These are phyloP conservation scores for Saccharomyces hybrid DNA, from an alignment of 1,139 yeast genomes.

Conservation along the genomic window DNA sequence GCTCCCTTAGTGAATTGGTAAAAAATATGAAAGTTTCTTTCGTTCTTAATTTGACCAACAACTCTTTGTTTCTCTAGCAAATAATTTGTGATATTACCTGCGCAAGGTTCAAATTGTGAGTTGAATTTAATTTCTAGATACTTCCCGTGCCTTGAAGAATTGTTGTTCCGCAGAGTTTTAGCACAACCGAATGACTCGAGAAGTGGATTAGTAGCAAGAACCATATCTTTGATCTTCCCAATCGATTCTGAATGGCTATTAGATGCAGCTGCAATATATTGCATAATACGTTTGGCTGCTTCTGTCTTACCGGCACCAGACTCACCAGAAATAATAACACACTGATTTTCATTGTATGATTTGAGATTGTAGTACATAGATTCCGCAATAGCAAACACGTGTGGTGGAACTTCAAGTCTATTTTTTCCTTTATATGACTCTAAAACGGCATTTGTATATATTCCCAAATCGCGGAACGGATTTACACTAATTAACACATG, in stretches of 20 bases:
- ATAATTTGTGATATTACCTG: constrained; percentile 94
- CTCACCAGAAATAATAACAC: constrained; percentile 97
- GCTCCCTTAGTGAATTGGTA: constrained; percentile 94
- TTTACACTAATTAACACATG: constrained; percentile 90
- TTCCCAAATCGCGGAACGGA: constrained; percentile 93
- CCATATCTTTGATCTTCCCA: constrained; percentile 90
- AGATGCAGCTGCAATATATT: constrained; percentile 86
- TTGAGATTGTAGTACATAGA: constrained; percentile 93
- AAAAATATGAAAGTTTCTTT: constrained; percentile 94
- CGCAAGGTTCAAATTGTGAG: constrained; percentile 74
- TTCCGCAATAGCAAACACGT: constrained; percentile 96
- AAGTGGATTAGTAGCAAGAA: constrained; percentile 92
- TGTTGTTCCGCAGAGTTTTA: constrained; percentile 89
- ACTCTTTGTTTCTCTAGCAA: constrained; percentile 91
- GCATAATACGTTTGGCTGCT: constrained; percentile 98
- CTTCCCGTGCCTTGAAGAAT: constrained; percentile 96
- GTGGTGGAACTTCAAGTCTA: constrained; percentile 96
- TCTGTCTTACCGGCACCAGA: constrained; percentile 99
- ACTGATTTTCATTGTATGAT: constrained; percentile 89
- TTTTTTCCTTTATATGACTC: constrained; percentile 82
- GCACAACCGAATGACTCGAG: constrained; percentile 98
- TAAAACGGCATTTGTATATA: constrained; percentile 73
- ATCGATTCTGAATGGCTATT: constrained; percentile 51
- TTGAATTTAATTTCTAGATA: constrained; percentile 89
- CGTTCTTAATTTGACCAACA: constrained; percentile 84